Percentiles rank a stretch among this genome's conserved stretches.
These are phyloP conservation scores for Grifola frondosa DNA, from an alignment of 1,284 basidiomycete species.

Conservation along the genomic window DNA sequence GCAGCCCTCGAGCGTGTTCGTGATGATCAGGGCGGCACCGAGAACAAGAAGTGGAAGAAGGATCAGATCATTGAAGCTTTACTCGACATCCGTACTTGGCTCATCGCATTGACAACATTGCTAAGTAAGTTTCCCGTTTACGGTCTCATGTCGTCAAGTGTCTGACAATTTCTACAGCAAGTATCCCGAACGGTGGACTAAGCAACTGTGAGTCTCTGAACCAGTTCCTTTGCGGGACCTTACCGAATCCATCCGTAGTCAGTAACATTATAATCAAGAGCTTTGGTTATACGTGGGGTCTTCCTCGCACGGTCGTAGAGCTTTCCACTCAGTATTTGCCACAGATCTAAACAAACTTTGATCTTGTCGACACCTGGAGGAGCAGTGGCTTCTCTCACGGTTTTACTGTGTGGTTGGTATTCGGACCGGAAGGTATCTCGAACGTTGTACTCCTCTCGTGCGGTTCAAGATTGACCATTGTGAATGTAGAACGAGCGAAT, in stretches of 20 bases:
- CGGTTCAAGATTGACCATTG: too few relatives aligned
- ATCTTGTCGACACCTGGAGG: constrained; percentile 62
- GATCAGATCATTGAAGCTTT: constrained; percentile 60
- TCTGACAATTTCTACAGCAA: constrained; percentile 39
- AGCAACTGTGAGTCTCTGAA: constrained; percentile 53
- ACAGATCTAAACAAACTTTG: constrained; percentile 59
- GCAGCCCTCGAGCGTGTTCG: constrained; percentile 68
- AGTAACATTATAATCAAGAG: constrained; percentile 62
- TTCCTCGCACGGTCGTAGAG: too few relatives aligned
- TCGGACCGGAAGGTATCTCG: constrained; percentile 55
- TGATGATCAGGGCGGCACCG: constrained; percentile 63
- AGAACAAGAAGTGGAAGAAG: constrained; percentile 61
- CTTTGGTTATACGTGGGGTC: constrained; percentile 63
- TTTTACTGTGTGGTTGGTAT: constrained; percentile 60
- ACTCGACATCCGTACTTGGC: constrained; percentile 61
- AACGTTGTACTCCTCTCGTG: neutral
- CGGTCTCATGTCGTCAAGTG: neutral
- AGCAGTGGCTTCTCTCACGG: constrained; percentile 45
- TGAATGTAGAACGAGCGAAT: constrained; percentile 43
- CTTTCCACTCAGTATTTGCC: too few relatives aligned
- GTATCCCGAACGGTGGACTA: constrained; percentile 63
- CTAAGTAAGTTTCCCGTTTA: constrained; percentile 50
- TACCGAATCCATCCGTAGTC: constrained; percentile 35
- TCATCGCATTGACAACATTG: constrained; percentile 58
- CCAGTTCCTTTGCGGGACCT: neutral